Conservation (phyloP, 1,139 yeast genomes). For the Protomyces inundatus region DNA sequence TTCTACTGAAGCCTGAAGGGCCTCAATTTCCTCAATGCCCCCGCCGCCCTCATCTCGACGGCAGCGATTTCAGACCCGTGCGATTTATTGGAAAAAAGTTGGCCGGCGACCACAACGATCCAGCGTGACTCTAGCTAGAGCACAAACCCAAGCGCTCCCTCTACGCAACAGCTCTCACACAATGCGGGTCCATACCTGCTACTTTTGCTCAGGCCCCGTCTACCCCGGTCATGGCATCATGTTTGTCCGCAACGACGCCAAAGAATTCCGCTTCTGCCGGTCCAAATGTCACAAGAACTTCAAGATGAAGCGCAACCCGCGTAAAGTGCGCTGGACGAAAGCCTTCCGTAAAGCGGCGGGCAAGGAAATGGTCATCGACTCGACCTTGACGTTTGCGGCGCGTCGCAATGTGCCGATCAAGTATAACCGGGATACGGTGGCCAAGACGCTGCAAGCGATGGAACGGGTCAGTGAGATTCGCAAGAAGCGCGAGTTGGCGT, state of each 20-base stretch:
- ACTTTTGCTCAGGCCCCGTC: constrained; percentile 95
- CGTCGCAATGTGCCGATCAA: constrained; percentile 98
- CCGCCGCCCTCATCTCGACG: no score
- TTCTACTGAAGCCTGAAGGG: no score
- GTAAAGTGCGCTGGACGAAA: constrained; percentile 92
- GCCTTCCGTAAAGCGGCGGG: constrained; percentile 99
- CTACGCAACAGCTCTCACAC: not conserved
- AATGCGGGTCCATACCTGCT: constrained; percentile 94
- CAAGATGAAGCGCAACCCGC: constrained; percentile 97
- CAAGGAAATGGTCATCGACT: constrained; percentile 94
- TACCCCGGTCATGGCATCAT: constrained; percentile 97
- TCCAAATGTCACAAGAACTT: constrained; percentile 96
- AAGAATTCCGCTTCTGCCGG: constrained; percentile 94
- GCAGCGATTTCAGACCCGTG: no score
- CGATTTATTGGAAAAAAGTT: no score
- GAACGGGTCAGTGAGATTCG: constrained; percentile 92
- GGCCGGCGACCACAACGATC: no score
- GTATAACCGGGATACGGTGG: constrained; percentile 92
- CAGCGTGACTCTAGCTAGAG: no score
- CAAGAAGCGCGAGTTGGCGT: constrained; percentile 93
- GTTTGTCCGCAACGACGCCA: constrained; percentile 97
- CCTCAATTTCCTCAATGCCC: no score
- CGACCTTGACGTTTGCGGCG: constrained; percentile 91
- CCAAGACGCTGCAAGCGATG: constrained; percentile 93
- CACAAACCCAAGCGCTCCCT: no score